phyloP scores from a whole-genome alignment of 371 early-diverging fungal species.

The Nematocida minor region DNA sequence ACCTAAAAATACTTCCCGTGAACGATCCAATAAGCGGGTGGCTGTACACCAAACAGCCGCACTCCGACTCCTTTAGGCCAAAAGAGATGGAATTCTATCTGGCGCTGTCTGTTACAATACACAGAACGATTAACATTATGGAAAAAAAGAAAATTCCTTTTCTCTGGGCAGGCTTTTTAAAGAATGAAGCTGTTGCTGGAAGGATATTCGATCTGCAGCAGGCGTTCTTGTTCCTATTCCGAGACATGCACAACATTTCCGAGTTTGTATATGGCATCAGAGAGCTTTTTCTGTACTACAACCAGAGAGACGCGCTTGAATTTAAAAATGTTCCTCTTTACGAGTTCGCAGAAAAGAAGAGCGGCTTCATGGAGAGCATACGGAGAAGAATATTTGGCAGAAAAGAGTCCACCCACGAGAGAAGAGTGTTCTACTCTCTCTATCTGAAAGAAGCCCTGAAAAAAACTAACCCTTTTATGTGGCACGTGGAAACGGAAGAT shows the following conservation, averaged over 20 bases:
- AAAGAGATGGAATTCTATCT: conserved; percentile 24
- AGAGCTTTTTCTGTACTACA: conserved; percentile 31
- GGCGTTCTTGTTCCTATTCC: conserved; percentile 29
- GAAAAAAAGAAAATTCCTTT: neutral
- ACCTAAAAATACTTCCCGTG: conserved; percentile 27
- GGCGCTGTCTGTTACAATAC: conserved; percentile 14
- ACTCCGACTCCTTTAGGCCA: neutral
- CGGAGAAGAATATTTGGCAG: neutral
- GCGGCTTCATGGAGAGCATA: neutral
- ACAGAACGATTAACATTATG: neutral
- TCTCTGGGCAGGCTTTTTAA: conserved; percentile 9
- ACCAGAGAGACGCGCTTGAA: neutral
- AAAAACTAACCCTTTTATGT: neutral
- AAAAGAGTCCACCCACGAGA: neutral
- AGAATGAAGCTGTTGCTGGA: conserved; percentile 21
- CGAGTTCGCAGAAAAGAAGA: neutral
- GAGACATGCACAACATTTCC: conserved; percentile 43
- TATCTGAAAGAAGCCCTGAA: conserved; percentile 4
- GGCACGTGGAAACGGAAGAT: conserved; percentile 19
- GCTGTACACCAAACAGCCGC: conserved; percentile 22
- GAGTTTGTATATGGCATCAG: conserved; percentile 36
- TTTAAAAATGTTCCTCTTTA: conserved; percentile 15
- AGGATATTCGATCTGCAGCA: conserved; percentile 31
- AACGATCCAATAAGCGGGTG: conserved; percentile 31
- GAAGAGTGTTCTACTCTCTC: neutral